Evolutionary conservation across 176 grass and related monocot species (phyloP).

Genomic region (Carex pumila): DNA sequence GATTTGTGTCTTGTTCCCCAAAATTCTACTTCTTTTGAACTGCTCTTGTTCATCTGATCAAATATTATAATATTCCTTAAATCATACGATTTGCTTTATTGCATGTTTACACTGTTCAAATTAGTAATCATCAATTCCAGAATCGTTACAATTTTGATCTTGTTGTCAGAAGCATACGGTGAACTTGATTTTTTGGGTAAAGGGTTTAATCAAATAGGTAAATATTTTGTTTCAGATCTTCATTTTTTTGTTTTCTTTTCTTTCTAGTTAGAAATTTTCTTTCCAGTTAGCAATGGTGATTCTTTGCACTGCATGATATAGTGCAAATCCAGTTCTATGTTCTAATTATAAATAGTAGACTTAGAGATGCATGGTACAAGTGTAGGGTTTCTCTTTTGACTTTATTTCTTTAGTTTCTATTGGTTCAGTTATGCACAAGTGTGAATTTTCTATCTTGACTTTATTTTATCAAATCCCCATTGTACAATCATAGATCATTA

Average conservation of each 20-base stretch:
- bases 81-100: neutral
- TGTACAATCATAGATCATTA: neutral
- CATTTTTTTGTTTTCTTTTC: neutral
- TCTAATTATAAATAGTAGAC: neutral
- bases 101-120: neutral
- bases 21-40: neutral
- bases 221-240: neutral
- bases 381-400: slow-evolving; percentile 15
- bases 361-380: neutral
- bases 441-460: neutral
- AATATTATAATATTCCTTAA: neutral
- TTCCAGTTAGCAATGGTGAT: neutral
- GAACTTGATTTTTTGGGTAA: neutral
- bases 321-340: neutral
- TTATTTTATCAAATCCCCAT: neutral
- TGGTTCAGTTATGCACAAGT: neutral
- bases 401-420: slow-evolving; percentile 3
- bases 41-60: neutral
- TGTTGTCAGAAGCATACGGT: neutral
- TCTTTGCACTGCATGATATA: neutral
- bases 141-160: neutral
- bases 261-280: neutral
- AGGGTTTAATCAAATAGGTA: neutral
- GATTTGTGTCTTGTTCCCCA: neutral
- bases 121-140: neutral